Evolutionary conservation across 495 filamentous ascomycete genomes (phyloP).

Genomic region (Penicillium goetzii): DNA sequence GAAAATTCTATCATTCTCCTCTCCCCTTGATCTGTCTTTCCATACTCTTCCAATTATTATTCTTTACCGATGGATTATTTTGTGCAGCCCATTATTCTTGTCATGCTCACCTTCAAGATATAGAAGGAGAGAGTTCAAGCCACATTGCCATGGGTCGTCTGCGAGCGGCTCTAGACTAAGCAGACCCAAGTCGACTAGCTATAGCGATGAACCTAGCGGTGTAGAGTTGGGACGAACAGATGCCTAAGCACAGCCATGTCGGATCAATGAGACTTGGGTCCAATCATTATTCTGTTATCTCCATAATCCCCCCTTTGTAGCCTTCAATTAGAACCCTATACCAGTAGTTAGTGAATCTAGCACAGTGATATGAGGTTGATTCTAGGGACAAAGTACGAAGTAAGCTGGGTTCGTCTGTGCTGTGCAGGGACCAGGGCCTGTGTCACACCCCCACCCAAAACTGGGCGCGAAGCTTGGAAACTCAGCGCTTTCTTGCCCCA

Average conservation of each 20-base stretch:
- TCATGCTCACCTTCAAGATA: neutral
- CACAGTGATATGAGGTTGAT: neutral
- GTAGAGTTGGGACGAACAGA: neutral
- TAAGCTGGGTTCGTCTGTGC: slow-evolving; percentile 3
- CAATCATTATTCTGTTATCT: neutral
- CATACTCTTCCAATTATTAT: neutral
- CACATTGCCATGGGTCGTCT: neutral
- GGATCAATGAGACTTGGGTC: neutral
- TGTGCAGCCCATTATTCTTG: neutral
- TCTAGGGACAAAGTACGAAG: slow-evolving; percentile 2
- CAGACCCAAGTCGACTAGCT: neutral
- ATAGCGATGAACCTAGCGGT: neutral
- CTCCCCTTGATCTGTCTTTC: neutral
- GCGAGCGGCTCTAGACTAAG: neutral
- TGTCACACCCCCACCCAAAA: slow-evolving; percentile 28
- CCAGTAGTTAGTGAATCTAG: neutral
- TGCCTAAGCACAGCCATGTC: neutral
- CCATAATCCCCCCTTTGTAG: neutral
- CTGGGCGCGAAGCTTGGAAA: slow-evolving; percentile 8
- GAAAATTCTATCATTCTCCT: neutral
- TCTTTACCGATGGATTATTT: neutral
- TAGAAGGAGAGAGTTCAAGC: neutral
- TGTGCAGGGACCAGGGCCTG: too few species aligned
- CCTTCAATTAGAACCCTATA: neutral
- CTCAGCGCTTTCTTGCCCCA: neutral